Base-by-base conservation (phyloP, 495 filamentous ascomycete genomes). In the Aspergillus mulundensis region DNA sequence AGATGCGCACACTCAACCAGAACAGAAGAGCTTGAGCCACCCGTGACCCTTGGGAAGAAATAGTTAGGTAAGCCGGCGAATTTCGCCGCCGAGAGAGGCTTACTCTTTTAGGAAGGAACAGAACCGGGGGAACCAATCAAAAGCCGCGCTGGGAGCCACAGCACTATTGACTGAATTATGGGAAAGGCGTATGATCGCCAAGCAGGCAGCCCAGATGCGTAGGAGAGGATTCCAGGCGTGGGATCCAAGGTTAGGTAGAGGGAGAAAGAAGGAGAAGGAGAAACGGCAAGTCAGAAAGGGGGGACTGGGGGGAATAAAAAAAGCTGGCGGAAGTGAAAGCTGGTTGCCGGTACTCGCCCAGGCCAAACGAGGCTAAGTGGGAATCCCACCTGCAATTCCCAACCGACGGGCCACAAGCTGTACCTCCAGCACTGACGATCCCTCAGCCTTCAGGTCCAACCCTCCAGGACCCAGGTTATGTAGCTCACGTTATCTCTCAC, bases 11-110 rank as follows among this genome's bases (percentile, higher is more conserved):
- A 57, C 38, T 34, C 16, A 45, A 28, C 18, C 36, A 39, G 14
- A 59, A 44, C 30, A 18, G 43, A 24, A 41, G 43, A 48, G 50
- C 58, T 60, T 40, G 38, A 32, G 57, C 52, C 58, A 60, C 58
- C 41, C 46, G 49, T 50, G 48, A 50, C 48, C 48, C 48, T 40
- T 40, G 38, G 41, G 10, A 36, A 46, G 38, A 53, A 49, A 52
- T 25, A 24, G 21, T 23, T 56, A 60, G 12, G 53, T 60, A 60
- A 60, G 50, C 54, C 52, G 40, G 49, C 19, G 36, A 56, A 38
- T 47, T 49, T 56, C 40, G 53, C 53, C 48, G 45, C 58, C 44
- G n/a, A 20, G 36, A 28, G 39, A 51, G 49, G 41, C 38, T 53
- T 53, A 16, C 50, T 16, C 39, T 32, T 32, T 53, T 14, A 32